phyloP scores from a whole-genome alignment of 352 stramenopile genomes.

The Thalassiosira pacifica region DNA sequence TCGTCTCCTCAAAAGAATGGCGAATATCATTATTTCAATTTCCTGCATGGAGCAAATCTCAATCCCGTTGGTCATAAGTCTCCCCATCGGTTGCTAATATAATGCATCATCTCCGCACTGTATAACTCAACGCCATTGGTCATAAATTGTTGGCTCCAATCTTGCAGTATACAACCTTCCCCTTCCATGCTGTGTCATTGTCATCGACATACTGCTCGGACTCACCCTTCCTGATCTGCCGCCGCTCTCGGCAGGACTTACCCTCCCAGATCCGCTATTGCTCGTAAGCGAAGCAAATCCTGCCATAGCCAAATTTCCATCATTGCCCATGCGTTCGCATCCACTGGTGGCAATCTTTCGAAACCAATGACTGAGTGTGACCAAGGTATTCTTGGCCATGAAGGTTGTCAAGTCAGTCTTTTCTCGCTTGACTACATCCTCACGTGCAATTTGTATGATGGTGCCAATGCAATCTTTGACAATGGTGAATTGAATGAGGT shows the following conservation, averaged over 20 bases:
- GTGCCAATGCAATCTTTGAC: constrained; percentile 79
- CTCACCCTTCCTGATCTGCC: too few species aligned
- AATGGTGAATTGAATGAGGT: constrained; percentile 84
- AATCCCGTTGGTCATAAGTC: too few species aligned
- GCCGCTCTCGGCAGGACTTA: too few species aligned
- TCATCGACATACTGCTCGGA: too few species aligned
- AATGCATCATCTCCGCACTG: not conserved
- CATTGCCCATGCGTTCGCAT: constrained; percentile 12
- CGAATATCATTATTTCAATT: too few species aligned
- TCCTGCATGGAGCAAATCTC: too few species aligned
- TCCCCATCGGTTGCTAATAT: too few species aligned
- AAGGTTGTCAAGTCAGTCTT: constrained; percentile 52
- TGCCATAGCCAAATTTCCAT: not conserved
- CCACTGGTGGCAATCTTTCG: constrained; percentile 65
- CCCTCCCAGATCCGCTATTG: too few species aligned
- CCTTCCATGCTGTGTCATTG: too few species aligned
- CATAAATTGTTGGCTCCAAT: constrained; percentile 26
- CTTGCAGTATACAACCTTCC: constrained; percentile 15
- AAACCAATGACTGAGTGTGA: constrained; percentile 65
- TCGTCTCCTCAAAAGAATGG: too few species aligned
- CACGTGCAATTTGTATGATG: constrained; percentile 75
- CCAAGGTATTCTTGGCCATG: constrained; percentile 68
- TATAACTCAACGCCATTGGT: constrained; percentile 26
- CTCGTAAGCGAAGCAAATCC: too few species aligned
- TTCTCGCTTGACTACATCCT: constrained; percentile 19